Evolutionary conservation across 768 basidiomycete species (phyloP), one percentile per base, ranked within the genome.

Genomic region (Tricholoma saponaceum): DNA sequence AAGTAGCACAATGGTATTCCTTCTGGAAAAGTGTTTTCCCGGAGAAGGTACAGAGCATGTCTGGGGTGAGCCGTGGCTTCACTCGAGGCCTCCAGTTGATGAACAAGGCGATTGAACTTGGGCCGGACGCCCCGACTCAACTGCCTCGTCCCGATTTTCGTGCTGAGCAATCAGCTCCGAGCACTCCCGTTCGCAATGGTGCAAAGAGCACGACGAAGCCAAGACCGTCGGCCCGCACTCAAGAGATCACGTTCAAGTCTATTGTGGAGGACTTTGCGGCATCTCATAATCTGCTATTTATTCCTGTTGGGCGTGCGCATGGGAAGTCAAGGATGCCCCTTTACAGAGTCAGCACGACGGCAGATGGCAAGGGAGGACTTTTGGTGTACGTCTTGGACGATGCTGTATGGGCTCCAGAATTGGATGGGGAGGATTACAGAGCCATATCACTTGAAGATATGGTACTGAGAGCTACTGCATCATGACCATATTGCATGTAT

Each of bases 191-290:
- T 51, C 50, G 67, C 62, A 61, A 57, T 53, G 62, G 63, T 20
- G 60, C 66, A 58, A 61, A 66, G 25, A 67, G 73, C 0, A 70
- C 72, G 54, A 67, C 72, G 25, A 77, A 76, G 52, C 67, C 72
- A 33, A 74, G 73, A 10, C 74, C 72, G 1, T 79, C 86, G 0
- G 72, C 83, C 7, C 81, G 84, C 26, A 74, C 82, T 2, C 82
- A 89, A 52, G 95, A 97, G 67, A 87, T 98, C 63, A 95, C 94
- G 2, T 98, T 98, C 83, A 82, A 89, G 16, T 82, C 90, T 5
- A 89, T 98, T 56, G 95, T 95, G 52, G 97, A 98, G 71, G 96
- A 97, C 25, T 87, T 79, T 66, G 91, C 90, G 2, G 85, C 92
- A 1, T 74, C 84, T 18, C 87, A 93, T 69, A 92, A 98, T 71